Percentiles rank a stretch among this genome's conserved stretches.
Evolutionary conservation across 106 monocot species (phyloP).

Genomic region (Narthecium ossifragum): DNA sequence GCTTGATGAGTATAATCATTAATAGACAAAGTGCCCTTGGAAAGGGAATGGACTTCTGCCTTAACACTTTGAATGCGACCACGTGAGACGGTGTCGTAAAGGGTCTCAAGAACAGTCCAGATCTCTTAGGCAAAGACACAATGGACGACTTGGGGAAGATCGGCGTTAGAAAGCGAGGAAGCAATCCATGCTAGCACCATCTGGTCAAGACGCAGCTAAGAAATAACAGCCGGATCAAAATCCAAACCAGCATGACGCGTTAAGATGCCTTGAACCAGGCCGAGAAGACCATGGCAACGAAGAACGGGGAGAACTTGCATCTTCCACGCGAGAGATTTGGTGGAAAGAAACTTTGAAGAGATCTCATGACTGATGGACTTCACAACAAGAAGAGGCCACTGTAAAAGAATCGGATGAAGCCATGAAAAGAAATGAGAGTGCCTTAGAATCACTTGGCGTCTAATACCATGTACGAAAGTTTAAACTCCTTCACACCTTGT

Average conservation of each 20-base stretch:
- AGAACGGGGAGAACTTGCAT: not conserved
- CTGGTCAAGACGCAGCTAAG: not conserved
- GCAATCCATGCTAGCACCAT: not conserved
- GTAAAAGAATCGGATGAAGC: not conserved
- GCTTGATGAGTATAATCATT: not conserved
- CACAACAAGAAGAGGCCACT: not conserved
- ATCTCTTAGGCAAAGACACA: not conserved
- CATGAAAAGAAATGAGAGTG: too few relatives aligned
- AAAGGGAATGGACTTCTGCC: not conserved
- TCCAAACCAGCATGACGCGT: not conserved
- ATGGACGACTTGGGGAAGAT: not conserved
- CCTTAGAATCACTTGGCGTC: too few relatives aligned
- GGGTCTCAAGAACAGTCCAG: not conserved
- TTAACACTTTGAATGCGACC: not conserved
- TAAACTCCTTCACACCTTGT: too few relatives aligned
- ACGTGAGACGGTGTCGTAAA: not conserved
- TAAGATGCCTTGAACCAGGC: not conserved
- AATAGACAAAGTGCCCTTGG: not conserved
- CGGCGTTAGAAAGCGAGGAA: not conserved
- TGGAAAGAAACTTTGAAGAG: not conserved
- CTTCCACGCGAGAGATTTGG: not conserved
- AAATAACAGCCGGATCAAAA: not conserved
- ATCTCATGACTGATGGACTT: not conserved
- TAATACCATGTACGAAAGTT: too few relatives aligned
- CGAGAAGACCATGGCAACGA: constrained; percentile 10